phyloP scores from a whole-genome alignment of 441 rosid genomes.

The Brassica balearica region DNA sequence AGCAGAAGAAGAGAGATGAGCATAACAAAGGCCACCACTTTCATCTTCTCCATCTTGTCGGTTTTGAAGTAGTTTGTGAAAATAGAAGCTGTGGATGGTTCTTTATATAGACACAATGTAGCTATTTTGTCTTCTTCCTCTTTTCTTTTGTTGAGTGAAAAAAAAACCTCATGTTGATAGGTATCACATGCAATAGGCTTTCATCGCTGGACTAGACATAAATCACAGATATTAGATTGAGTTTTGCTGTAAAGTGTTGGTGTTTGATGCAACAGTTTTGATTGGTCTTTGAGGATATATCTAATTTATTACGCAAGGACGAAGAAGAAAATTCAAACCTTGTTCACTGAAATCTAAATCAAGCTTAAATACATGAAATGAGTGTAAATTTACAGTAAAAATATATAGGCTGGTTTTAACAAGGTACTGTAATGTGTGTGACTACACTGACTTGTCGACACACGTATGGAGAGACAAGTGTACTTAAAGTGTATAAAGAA shows the following conservation, averaged over 20 bases:
- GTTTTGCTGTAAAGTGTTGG: constrained; percentile 47
- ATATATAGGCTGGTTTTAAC: neutral
- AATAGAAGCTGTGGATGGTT: constrained; percentile 23
- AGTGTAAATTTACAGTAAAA: neutral
- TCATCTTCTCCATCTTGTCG: constrained; percentile 39
- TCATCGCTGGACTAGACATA: constrained; percentile 39
- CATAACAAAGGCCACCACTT: constrained; percentile 25
- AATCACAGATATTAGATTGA: constrained; percentile 43
- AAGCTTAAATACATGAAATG: neutral
- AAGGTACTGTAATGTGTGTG: neutral
- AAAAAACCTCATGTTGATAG: constrained; percentile 29
- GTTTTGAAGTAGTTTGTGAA: constrained; percentile 28
- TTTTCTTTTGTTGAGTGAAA: neutral
- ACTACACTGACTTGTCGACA: constrained; percentile 25
- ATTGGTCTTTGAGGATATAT: constrained; percentile 22
- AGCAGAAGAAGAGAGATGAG: constrained; percentile 37
- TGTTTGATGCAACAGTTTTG: constrained; percentile 34
- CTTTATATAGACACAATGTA: constrained; percentile 38
- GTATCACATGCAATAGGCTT: constrained; percentile 39
- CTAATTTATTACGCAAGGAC: neutral
- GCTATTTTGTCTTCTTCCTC: constrained; percentile 17
- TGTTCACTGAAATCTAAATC: neutral
- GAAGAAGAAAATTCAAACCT: constrained; percentile 35
- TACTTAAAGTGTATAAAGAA: neutral
- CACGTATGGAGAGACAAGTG: constrained; percentile 10